These are phyloP conservation scores for Daphne laureola DNA, from an alignment of 441 rosid genomes.

Conservation along the genomic window DNA sequence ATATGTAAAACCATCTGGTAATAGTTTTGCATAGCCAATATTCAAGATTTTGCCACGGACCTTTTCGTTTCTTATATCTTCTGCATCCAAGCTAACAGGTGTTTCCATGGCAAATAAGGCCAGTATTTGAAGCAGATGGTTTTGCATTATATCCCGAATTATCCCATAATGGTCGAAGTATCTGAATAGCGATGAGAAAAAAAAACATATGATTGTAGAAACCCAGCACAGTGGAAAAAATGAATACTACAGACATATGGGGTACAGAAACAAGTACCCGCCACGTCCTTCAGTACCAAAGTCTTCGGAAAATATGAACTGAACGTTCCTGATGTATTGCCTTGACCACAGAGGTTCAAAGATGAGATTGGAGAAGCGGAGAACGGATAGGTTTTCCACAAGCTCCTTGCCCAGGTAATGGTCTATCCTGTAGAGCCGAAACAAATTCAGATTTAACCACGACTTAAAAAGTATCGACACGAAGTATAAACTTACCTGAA, in stretches of 20 bases:
- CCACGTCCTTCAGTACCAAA: slow-evolving; percentile 99
- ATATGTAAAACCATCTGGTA: background rate
- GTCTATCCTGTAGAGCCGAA: slow-evolving; percentile 62
- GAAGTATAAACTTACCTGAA: slow-evolving; percentile 51
- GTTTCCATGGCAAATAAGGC: slow-evolving; percentile 98
- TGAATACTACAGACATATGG: background rate
- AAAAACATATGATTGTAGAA: slow-evolving; percentile 1
- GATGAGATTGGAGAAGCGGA: slow-evolving; percentile 91
- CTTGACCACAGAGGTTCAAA: slow-evolving; percentile 96
- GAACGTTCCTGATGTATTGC: slow-evolving; percentile 85
- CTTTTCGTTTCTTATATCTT: slow-evolving; percentile 94
- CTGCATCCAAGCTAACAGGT: slow-evolving; percentile 95
- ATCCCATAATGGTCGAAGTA: slow-evolving; percentile 92
- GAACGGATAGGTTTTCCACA: slow-evolving; percentile 91
- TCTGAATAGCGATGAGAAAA: slow-evolving; percentile 28
- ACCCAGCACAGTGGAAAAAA: background rate
- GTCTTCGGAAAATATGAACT: slow-evolving; percentile 92
- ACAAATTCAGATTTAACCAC: slow-evolving; percentile 18
- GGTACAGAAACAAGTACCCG: slow-evolving; percentile 46
- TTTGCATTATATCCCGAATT: slow-evolving; percentile 97
- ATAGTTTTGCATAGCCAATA: background rate
- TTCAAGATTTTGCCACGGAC: slow-evolving; percentile 19
- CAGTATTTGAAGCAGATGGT: slow-evolving; percentile 92
- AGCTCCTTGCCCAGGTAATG: slow-evolving; percentile 97
- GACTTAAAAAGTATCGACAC: slow-evolving; percentile 8